Percentiles rank a stretch among this genome's conserved stretches.
phyloP scores from a whole-genome alignment of 176 grass and related monocot genomes.

The Juncus inflexus region DNA sequence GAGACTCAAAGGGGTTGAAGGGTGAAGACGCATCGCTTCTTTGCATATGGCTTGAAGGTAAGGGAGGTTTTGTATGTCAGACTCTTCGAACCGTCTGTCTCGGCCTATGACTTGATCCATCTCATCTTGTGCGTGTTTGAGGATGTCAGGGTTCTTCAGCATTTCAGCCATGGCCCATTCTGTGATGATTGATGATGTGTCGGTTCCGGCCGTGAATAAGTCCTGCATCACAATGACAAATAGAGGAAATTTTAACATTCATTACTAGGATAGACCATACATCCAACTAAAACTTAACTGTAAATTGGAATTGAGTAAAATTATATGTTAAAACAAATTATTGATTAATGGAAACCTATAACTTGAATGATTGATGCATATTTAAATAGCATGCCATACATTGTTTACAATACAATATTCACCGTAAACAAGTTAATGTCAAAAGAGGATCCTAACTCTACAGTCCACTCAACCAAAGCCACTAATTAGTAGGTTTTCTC shows the following conservation, averaged over 20 bases:
- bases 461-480: too few species aligned
- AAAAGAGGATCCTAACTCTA: too few species aligned
- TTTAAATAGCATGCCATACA: too few species aligned
- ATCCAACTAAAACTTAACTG: too few species aligned
- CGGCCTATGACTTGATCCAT: conserved; percentile 56
- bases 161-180: conserved; percentile 82
- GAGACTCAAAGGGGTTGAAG: conserved; percentile 67
- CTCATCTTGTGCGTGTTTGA: conserved; percentile 49
- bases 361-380: too few species aligned
- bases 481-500: too few species aligned
- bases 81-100: conserved; percentile 43
- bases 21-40: conserved; percentile 67
- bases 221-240: conserved; percentile 31
- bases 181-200: conserved; percentile 82
- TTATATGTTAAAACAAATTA: too few species aligned
- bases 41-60: conserved; percentile 78
- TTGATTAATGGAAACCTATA: too few species aligned
- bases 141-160: conserved; percentile 45
- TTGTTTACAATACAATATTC: too few species aligned
- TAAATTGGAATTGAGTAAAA: too few species aligned
- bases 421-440: too few species aligned
- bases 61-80: conserved; percentile 48
- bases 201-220: conserved; percentile 87
- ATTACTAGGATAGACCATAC: neutral
- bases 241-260: neutral